Conservation (phyloP, 2,329 filamentous ascomycete species). For the Teratosphaeria gauchensis region DNA sequence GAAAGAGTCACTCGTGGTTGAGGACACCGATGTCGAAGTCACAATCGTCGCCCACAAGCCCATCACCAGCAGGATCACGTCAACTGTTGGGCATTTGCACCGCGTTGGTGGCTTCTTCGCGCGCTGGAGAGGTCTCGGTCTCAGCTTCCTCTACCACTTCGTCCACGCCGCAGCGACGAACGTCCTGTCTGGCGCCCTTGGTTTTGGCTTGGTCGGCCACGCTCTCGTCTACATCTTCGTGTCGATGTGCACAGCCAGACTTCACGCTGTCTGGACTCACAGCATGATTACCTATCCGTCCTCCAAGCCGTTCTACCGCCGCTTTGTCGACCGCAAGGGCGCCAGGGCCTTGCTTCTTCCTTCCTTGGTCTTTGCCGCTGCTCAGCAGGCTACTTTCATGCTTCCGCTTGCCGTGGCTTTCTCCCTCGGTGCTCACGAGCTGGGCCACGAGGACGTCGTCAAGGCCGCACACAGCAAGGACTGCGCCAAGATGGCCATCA, state of each 20-base stretch:
- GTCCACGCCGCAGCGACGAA: constrained; percentile 18
- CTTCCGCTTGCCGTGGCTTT: constrained; percentile 42
- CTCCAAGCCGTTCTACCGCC: constrained; percentile 52
- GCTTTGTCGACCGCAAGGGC: constrained; percentile 56
- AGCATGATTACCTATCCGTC: constrained; percentile 67
- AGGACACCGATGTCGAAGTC: constrained; percentile 31
- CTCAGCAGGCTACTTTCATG: constrained; percentile 40
- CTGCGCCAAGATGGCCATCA: constrained; percentile 17
- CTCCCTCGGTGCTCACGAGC: constrained; percentile 33
- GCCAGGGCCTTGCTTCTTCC: constrained; percentile 62
- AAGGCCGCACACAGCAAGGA: constrained; percentile 13
- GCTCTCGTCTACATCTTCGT: constrained; percentile 47
- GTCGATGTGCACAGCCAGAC: constrained; percentile 53
- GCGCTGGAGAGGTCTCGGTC: constrained; percentile 26
- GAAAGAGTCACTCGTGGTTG: constrained; percentile 27
- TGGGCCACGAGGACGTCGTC: constrained; percentile 15
- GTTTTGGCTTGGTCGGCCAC: constrained; percentile 35
- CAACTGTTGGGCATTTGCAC: constrained; percentile 51
- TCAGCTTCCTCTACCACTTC: constrained; percentile 27
- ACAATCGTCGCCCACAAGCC: constrained; percentile 44
- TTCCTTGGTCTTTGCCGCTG: constrained; percentile 52
- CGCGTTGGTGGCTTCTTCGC: constrained; percentile 25
- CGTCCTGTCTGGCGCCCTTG: constrained; percentile 27
- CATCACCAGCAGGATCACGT: constrained; percentile 52
- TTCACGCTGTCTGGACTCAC: constrained; percentile 75